These are phyloP conservation scores for Cryptococcus floricola DNA, from an alignment of 1,284 basidiomycete species.

Conservation along the genomic window DNA sequence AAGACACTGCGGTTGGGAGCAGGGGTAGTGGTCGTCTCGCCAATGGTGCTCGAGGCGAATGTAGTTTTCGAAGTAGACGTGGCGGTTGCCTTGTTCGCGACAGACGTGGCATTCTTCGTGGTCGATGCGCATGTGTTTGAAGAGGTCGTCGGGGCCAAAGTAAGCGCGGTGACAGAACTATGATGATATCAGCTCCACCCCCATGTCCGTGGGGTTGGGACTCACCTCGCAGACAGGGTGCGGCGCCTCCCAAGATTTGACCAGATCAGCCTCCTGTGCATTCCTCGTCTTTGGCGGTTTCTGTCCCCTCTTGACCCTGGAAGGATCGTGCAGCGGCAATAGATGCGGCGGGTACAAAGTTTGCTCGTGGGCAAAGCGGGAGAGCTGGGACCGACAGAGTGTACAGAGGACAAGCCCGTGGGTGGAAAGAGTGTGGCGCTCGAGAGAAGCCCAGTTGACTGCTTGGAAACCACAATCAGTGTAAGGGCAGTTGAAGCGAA, in stretches of 20 bases:
- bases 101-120: slow-evolving; percentile 98
- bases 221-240: slow-evolving; percentile 53
- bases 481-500: slow-evolving; percentile 83
- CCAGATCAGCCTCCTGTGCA: slow-evolving; percentile 42
- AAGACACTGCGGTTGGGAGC: slow-evolving; percentile 68
- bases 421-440: slow-evolving; percentile 53
- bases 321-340: slow-evolving; percentile 74
- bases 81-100: slow-evolving; percentile 68
- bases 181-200: slow-evolving; percentile 48
- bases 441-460: slow-evolving; percentile 83
- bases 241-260: slow-evolving; percentile 45
- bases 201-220: slow-evolving; percentile 21
- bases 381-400: slow-evolving; percentile 83
- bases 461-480: slow-evolving; percentile 75
- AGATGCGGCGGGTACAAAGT: slow-evolving; percentile 69
- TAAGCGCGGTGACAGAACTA: slow-evolving; percentile 87
- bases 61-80: slow-evolving; percentile 83
- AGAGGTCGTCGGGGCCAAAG: slow-evolving; percentile 90
- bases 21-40: slow-evolving; percentile 65
- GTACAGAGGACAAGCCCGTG: slow-evolving; percentile 83
- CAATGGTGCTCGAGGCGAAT: slow-evolving; percentile 55
- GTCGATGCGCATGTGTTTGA: slow-evolving; percentile 82
- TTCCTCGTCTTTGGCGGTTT: slow-evolving; percentile 38
- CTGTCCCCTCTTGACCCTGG: slow-evolving; percentile 56
- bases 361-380: slow-evolving; percentile 95